A percentile compares a stretch with the other conserved stretches of the same genome.
These are phyloP conservation scores for Moricandia arvensis DNA, from an alignment of 345 rosid genomes.

Conservation along the genomic window DNA sequence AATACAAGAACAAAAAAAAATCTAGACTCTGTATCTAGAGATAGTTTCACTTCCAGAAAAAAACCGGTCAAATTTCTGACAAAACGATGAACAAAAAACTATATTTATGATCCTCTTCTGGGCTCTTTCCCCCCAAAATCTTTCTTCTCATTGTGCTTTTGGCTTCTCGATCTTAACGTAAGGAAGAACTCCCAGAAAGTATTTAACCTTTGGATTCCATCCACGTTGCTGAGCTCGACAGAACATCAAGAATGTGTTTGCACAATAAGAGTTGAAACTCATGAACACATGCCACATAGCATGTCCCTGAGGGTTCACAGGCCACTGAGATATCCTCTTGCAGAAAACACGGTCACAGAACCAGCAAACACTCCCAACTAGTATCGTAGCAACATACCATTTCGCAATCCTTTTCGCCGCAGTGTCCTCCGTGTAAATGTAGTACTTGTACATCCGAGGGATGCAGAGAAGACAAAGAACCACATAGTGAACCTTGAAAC, in stretches of 20 bases:
- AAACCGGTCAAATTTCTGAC: too few species aligned
- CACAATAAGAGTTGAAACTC: slow-evolving; percentile 88
- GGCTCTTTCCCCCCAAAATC: neutral
- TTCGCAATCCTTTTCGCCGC: slow-evolving; percentile 76
- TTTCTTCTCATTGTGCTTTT: slow-evolving; percentile 48
- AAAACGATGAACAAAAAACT: slow-evolving; percentile 32
- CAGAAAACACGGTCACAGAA: slow-evolving; percentile 67
- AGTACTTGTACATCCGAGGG: slow-evolving; percentile 95
- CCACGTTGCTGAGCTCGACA: slow-evolving; percentile 84
- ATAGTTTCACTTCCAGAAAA: slow-evolving; percentile 35
- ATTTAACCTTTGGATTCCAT: slow-evolving; percentile 74
- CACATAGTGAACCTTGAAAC: slow-evolving; percentile 84
- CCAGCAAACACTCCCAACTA: slow-evolving; percentile 69
- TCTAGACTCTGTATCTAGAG: slow-evolving; percentile 36
- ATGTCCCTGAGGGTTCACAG: slow-evolving; percentile 84
- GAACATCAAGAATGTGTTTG: slow-evolving; percentile 96
- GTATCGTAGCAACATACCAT: slow-evolving; percentile 59
- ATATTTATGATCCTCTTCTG: slow-evolving; percentile 33
- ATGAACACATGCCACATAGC: slow-evolving; percentile 88
- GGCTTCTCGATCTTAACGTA: slow-evolving; percentile 83
- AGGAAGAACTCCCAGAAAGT: slow-evolving; percentile 60
- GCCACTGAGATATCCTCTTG: slow-evolving; percentile 55
- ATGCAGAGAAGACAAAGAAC: slow-evolving; percentile 78
- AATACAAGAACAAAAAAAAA: slow-evolving; percentile 13
- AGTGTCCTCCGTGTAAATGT: slow-evolving; percentile 67